Conservation (phyloP, 768 basidiomycete species). For the Xanthoconium purpureum region DNA sequence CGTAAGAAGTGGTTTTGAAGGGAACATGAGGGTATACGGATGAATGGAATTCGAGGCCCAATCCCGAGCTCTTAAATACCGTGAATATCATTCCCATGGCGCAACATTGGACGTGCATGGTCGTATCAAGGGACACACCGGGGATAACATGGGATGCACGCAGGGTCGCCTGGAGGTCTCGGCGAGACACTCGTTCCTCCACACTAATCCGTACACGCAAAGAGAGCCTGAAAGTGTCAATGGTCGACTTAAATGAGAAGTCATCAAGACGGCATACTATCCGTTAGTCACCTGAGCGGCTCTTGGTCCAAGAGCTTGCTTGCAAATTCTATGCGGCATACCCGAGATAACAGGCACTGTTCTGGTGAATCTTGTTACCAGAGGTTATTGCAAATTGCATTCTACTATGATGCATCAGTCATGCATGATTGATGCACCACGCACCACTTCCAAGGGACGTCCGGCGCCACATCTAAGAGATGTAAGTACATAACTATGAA, state of each 20-base stretch:
- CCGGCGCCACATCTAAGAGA: too few species aligned
- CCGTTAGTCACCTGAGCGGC: background rate
- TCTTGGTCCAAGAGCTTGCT: background rate
- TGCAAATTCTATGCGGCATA: background rate
- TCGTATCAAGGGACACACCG: too few species aligned
- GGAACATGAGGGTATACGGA: conserved; percentile 10
- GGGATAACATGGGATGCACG: too few species aligned
- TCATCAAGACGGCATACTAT: background rate
- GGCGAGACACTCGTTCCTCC: too few species aligned
- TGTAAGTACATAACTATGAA: too few species aligned
- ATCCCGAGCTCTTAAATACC: background rate
- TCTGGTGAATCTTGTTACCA: too few species aligned
- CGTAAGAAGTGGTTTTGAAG: conserved; percentile 11
- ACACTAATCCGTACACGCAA: background rate
- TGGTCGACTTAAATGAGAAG: background rate
- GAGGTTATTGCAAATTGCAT: too few species aligned
- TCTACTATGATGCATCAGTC: too few species aligned
- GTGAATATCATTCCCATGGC: background rate
- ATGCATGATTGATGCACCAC: too few species aligned
- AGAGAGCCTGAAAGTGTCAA: background rate
- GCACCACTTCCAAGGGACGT: too few species aligned
- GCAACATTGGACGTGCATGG: background rate
- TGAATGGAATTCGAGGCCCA: background rate
- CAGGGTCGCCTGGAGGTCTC: too few species aligned
- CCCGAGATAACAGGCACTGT: background rate